Conservation (phyloP, 176 grass and related monocot species). For the Ensete ventricosum region DNA sequence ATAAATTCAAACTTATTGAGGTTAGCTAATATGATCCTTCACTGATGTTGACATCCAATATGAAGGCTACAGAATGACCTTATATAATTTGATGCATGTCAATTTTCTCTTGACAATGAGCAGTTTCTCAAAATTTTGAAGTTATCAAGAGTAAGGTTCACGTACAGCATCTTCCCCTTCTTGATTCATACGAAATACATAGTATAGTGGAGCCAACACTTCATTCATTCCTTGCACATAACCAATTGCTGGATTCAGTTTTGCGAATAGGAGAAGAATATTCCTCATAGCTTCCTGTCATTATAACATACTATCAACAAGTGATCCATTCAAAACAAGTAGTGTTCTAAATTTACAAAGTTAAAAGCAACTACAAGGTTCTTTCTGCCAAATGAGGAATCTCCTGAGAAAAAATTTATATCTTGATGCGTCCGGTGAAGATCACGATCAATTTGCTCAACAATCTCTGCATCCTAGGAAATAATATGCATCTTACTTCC, state of each 20-base stretch:
- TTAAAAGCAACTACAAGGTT: constrained; percentile 41
- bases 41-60: background rate
- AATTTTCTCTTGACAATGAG: background rate
- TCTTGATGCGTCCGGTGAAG: constrained; percentile 87
- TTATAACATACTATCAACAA: background rate
- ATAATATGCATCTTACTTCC: constrained; percentile 2
- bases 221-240: constrained; percentile 99
- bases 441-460: constrained; percentile 89
- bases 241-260: constrained; percentile 76
- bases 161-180: constrained; percentile 51
- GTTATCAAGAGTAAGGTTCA: constrained; percentile 15
- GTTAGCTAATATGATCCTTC: background rate
- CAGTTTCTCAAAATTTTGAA: background rate
- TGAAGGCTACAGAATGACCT: background rate
- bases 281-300: constrained; percentile 75
- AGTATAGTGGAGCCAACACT: constrained; percentile 85
- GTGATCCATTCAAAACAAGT: background rate
- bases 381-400: constrained; percentile 32
- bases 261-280: constrained; percentile 87
- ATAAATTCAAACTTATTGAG: background rate
- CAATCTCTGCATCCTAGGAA: constrained; percentile 70
- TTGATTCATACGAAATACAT: constrained; percentile 55
- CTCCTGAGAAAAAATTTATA: constrained; percentile 54
- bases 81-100: background rate
- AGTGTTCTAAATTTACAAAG: constrained; percentile 3